These are phyloP conservation scores for Zymoseptoria brevis DNA, from an alignment of 2,329 filamentous ascomycete genomes.

Conservation along the genomic window DNA sequence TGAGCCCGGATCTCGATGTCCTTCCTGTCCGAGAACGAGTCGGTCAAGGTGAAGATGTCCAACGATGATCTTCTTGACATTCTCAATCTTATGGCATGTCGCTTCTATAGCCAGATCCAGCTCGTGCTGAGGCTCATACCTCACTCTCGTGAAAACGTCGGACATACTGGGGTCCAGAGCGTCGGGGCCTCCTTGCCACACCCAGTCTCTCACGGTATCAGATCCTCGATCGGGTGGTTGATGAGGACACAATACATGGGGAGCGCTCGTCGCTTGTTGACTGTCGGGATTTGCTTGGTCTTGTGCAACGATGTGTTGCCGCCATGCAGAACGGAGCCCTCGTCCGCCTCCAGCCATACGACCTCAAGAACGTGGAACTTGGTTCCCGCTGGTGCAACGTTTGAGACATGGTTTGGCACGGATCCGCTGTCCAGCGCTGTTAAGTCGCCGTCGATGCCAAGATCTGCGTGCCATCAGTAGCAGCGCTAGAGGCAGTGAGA, in stretches of 20 bases:
- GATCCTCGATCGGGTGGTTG: constrained; percentile 37
- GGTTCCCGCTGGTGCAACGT: constrained; percentile 37
- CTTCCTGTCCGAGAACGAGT: constrained; percentile 28
- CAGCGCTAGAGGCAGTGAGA: background rate
- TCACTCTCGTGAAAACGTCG: constrained; percentile 29
- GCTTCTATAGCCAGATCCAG: constrained; percentile 29
- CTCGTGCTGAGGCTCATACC: constrained; percentile 29
- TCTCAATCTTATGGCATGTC: constrained; percentile 29
- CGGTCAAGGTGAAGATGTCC: constrained; percentile 32
- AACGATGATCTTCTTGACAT: constrained; percentile 32
- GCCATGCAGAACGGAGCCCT: constrained; percentile 39
- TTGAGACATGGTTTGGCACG: constrained; percentile 27
- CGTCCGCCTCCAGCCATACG: constrained; percentile 40
- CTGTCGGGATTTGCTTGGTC: constrained; percentile 29
- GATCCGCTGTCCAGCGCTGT: constrained; percentile 24
- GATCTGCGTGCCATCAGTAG: background rate
- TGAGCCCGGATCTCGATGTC: constrained; percentile 31
- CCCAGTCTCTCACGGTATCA: constrained; percentile 42
- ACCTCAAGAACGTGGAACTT: constrained; percentile 40
- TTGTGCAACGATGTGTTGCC: constrained; percentile 33
- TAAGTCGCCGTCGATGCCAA: constrained; percentile 20
- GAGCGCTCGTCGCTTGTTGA: constrained; percentile 37
- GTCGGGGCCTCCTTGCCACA: constrained; percentile 34
- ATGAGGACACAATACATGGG: constrained; percentile 39
- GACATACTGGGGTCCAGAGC: constrained; percentile 27